Percentiles rank a stretch among this genome's conserved stretches.
Conservation (phyloP, 495 filamentous ascomycete species). For the Symbiotaphrina buchneri region DNA sequence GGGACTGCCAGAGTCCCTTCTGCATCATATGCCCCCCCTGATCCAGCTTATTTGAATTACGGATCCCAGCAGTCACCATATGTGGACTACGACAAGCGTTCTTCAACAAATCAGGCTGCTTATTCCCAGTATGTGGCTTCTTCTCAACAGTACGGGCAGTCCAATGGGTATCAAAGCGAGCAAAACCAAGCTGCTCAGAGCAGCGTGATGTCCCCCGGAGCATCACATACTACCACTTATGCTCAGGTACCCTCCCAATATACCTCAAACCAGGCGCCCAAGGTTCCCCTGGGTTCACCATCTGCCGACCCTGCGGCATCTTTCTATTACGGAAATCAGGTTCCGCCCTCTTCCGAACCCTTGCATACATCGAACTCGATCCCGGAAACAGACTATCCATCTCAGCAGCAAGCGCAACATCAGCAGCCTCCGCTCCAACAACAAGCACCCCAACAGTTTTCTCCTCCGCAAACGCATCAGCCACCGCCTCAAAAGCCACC, state of each 20-base stretch:
- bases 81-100: constrained; percentile 12
- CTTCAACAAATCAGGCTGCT: constrained; percentile 6
- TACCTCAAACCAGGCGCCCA: too few species aligned
- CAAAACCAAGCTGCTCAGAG: too few species aligned
- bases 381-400: constrained; percentile 5
- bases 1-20: constrained; percentile 28
- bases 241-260: constrained; percentile 11
- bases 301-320: background rate
- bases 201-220: too few species aligned
- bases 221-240: too few species aligned
- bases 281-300: too few species aligned
- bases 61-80: constrained; percentile 10
- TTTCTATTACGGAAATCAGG: background rate
- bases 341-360: too few species aligned
- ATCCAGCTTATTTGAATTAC: constrained; percentile 13
- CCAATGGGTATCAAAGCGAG: constrained; percentile 8
- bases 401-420: constrained; percentile 6
- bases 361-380: too few species aligned
- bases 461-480: constrained; percentile 11
- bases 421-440: constrained; percentile 5
- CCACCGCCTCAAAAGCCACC: constrained; percentile 20
- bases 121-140: constrained; percentile 7
- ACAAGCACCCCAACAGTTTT: constrained; percentile 9
- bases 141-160: constrained; percentile 11
- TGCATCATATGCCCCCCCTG: constrained; percentile 23